Conservation (phyloP, 345 rosid genomes). For the Murraya koenigii region DNA sequence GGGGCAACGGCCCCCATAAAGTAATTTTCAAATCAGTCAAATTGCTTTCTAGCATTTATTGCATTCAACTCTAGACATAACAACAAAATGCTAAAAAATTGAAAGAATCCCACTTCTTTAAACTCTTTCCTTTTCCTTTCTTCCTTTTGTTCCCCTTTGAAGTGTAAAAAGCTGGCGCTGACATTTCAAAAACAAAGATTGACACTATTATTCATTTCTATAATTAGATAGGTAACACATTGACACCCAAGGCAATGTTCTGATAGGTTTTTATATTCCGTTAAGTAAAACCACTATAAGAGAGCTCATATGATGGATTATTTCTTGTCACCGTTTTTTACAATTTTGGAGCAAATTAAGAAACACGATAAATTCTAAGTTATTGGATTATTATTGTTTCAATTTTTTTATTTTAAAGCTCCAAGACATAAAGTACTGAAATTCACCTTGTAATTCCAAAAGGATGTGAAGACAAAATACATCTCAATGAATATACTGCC, state of each 20-base stretch:
- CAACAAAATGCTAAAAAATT: background rate
- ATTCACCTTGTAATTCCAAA: constrained; percentile 96
- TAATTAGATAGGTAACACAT: background rate
- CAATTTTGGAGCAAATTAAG: background rate
- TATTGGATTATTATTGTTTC: background rate
- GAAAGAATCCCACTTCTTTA: background rate
- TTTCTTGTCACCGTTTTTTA: no score
- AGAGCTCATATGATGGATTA: background rate
- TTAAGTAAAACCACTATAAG: background rate
- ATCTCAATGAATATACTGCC: constrained; percentile 97
- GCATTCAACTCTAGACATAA: background rate
- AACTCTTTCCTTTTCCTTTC: background rate
- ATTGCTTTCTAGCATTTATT: background rate
- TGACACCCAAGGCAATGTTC: background rate
- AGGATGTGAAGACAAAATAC: constrained; percentile 96
- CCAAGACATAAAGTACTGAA: background rate
- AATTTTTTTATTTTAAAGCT: background rate
- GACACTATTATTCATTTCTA: background rate
- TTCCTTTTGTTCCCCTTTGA: background rate
- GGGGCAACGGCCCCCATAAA: background rate
- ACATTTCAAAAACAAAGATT: background rate
- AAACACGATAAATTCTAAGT: background rate
- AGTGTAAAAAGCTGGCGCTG: background rate
- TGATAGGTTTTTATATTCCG: background rate
- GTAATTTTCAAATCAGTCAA: background rate